These are phyloP conservation scores for Chrysanthemum makinoi DNA, from an alignment of 129 eudicot species.

Conservation along the genomic window DNA sequence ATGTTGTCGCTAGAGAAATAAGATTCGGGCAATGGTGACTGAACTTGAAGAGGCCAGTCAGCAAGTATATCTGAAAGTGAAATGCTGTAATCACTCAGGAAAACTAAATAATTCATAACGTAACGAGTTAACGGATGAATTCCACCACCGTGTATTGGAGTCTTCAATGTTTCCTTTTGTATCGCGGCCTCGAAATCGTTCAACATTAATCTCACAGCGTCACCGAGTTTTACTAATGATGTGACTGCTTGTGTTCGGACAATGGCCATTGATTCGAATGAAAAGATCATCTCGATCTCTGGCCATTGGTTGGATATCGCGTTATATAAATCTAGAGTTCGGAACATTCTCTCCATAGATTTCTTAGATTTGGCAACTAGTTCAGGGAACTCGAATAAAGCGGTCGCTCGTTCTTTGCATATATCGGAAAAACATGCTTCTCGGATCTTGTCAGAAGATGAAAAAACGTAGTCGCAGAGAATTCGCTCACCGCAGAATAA, in stretches of 20 bases:
- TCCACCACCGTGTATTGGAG: constrained; percentile 57
- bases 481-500: constrained; percentile 65
- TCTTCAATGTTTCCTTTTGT: constrained; percentile 63
- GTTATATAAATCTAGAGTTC: constrained; percentile 59
- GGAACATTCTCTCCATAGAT: constrained; percentile 74
- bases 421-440: constrained; percentile 75
- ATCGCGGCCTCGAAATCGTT: constrained; percentile 67
- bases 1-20: constrained; percentile 46
- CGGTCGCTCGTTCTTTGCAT: constrained; percentile 45
- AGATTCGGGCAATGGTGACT: constrained; percentile 64
- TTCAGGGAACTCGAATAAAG: constrained; percentile 62
- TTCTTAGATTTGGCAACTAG: constrained; percentile 61
- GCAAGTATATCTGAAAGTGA: constrained; percentile 57
- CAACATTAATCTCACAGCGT: constrained; percentile 53
- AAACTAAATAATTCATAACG: constrained; percentile 86
- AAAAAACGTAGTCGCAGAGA: constrained; percentile 72
- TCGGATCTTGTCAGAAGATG: constrained; percentile 41
- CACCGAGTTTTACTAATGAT: constrained; percentile 54
- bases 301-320: constrained; percentile 47
- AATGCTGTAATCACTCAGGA: constrained; percentile 54
- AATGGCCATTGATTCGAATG: constrained; percentile 46
- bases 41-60: constrained; percentile 44
- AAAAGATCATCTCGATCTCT: constrained; percentile 63
- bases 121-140: constrained; percentile 80
- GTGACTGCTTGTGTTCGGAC: constrained; percentile 55